Evolutionary conservation across 495 filamentous ascomycete species (phyloP).

Genomic region (Hyphodiscus hymeniophilus): DNA sequence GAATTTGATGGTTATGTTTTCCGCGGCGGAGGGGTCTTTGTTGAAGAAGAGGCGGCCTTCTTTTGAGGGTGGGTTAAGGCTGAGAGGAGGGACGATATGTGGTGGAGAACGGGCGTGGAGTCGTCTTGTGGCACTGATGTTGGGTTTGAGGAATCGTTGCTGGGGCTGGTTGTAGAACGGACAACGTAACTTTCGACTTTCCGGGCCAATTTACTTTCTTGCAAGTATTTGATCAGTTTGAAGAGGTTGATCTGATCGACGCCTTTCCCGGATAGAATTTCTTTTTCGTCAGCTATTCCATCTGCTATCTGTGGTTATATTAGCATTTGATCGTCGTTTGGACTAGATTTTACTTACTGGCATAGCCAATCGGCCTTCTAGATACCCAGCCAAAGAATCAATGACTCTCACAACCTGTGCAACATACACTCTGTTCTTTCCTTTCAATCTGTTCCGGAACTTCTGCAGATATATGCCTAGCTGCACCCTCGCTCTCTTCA

Average conservation of each 20-base stretch:
- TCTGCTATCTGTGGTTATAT: slow-evolving; percentile 28
- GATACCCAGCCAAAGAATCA: slow-evolving; percentile 61
- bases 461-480: slow-evolving; percentile 76
- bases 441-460: slow-evolving; percentile 81
- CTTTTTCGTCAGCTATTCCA: slow-evolving; percentile 56
- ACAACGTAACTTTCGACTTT: slow-evolving; percentile 80
- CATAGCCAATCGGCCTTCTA: slow-evolving; percentile 39
- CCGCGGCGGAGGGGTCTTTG: slow-evolving; percentile 36
- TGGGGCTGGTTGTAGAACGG: slow-evolving; percentile 2
- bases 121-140: slow-evolving; percentile 2
- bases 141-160: not conserved
- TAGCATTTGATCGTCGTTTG: not conserved
- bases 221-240: slow-evolving; percentile 77
- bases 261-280: slow-evolving; percentile 73
- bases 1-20: slow-evolving; percentile 61
- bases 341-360: slow-evolving; percentile 27
- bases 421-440: slow-evolving; percentile 87
- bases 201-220: slow-evolving; percentile 86
- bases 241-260: slow-evolving; percentile 94
- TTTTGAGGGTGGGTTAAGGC: slow-evolving; percentile 80
- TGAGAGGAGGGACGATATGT: slow-evolving; percentile 72
- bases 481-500: slow-evolving; percentile 62
- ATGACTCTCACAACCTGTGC: slow-evolving; percentile 77
- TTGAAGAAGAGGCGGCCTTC: slow-evolving; percentile 84
- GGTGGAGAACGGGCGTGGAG: slow-evolving; percentile 65